Evolutionary conservation across 2,329 filamentous ascomycete genomes (phyloP).

Genomic region (Calonectria pteridis): DNA sequence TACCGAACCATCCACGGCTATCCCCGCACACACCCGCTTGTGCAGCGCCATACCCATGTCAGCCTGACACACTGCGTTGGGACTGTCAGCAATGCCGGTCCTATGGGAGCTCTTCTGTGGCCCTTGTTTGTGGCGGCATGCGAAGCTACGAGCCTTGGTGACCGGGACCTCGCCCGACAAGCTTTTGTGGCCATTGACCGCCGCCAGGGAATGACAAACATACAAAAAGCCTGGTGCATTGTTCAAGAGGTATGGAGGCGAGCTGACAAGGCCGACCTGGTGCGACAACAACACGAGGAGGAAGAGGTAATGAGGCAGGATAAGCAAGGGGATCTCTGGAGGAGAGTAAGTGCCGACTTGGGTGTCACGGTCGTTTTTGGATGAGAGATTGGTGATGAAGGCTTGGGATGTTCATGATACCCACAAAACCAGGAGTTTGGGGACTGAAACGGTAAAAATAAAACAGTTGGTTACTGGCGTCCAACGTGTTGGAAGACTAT

Average conservation of each 20-base stretch:
- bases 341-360: conserved; percentile 68
- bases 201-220: conserved; percentile 75
- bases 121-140: conserved; percentile 74
- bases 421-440: conserved; percentile 41
- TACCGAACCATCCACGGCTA: conserved; percentile 67
- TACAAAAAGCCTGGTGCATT: conserved; percentile 70
- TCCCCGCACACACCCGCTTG: conserved; percentile 59
- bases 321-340: conserved; percentile 62
- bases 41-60: conserved; percentile 66
- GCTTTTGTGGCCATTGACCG: conserved; percentile 66
- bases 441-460: conserved; percentile 21
- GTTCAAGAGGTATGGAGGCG: conserved; percentile 72
- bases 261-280: conserved; percentile 54
- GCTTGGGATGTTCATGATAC: conserved; percentile 34
- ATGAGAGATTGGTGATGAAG: conserved; percentile 17
- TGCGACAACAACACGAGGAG: conserved; percentile 40
- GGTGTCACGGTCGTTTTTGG: conserved; percentile 72
- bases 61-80: conserved; percentile 66
- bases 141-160: conserved; percentile 64
- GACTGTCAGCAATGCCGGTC: conserved; percentile 67
- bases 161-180: conserved; percentile 63
- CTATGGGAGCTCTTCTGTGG: conserved; percentile 74
- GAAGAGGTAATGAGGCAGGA: conserved; percentile 33
- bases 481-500: conserved; percentile 14
- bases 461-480: conserved; percentile 29